Evolutionary conservation across 306 rosid species (phyloP).

Genomic region (Biancaea sappan): DNA sequence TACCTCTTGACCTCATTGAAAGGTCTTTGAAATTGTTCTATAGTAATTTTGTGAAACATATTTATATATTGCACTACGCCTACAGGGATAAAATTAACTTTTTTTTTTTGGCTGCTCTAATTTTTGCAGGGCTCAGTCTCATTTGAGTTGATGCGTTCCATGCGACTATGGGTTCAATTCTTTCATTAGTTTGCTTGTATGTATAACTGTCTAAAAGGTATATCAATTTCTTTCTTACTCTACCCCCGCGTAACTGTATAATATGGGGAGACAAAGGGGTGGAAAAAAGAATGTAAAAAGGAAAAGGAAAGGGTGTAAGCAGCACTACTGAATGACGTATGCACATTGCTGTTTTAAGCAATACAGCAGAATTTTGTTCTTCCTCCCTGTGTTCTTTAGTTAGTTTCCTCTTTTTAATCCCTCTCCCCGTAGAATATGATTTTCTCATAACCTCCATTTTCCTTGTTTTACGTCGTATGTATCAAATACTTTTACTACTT

Average conservation of each 20-base stretch:
- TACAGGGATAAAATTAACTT: constrained; percentile 19
- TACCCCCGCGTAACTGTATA: constrained; percentile 62
- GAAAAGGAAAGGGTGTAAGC: constrained; percentile 33
- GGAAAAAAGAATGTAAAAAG: constrained; percentile 43
- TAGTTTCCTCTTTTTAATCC: not conserved
- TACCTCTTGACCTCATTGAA: constrained; percentile 56
- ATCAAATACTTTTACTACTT: not conserved
- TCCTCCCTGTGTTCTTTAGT: constrained; percentile 21
- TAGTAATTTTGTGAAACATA: not conserved
- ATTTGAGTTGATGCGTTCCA: constrained; percentile 40
- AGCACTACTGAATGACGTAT: constrained; percentile 44
- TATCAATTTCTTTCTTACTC: constrained; percentile 47
- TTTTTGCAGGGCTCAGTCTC: constrained; percentile 58
- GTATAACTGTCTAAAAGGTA: constrained; percentile 70
- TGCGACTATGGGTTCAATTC: constrained; percentile 71
- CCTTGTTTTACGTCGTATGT: not conserved
- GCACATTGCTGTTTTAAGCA: constrained; percentile 47
- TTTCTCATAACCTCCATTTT: not conserved
- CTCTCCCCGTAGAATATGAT: not conserved
- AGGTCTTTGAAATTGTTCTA: constrained; percentile 47
- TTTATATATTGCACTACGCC: constrained; percentile 5
- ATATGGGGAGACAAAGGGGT: constrained; percentile 52
- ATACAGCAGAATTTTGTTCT: constrained; percentile 48
- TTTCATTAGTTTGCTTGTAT: constrained; percentile 79
- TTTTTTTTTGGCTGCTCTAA: constrained; percentile 11